Conservation (phyloP, 805 yeast species). For the Scheffersomyces amazonensis region DNA sequence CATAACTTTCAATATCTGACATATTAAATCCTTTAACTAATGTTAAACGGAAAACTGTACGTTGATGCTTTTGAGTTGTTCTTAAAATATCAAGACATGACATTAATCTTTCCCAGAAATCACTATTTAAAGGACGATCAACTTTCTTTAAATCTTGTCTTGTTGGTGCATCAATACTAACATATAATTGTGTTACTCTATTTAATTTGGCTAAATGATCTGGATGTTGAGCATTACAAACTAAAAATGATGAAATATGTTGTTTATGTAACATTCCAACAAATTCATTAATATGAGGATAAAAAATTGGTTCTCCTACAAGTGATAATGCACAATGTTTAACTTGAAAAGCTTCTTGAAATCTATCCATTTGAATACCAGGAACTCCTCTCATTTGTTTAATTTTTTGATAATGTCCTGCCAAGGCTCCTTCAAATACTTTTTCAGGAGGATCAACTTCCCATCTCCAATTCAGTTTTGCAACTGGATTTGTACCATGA, state of each 20-base stretch:
- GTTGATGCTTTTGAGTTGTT: conserved; percentile 72
- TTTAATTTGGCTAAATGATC: conserved; percentile 65
- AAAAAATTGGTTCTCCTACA: conserved; percentile 94
- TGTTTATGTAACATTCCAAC: conserved; percentile 75
- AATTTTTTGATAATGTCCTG: conserved; percentile 87
- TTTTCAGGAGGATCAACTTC: conserved; percentile 87
- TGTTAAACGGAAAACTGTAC: conserved; percentile 89
- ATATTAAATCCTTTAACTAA: conserved; percentile 91
- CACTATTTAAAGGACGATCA: conserved; percentile 85
- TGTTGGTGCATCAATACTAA: conserved; percentile 92
- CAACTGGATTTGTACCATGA: conserved; percentile 96
- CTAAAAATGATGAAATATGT: conserved; percentile 82
- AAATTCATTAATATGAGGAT: conserved; percentile 86
- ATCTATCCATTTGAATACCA: conserved; percentile 85
- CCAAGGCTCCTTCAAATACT: conserved; percentile 79
- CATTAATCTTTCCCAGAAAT: conserved; percentile 88
- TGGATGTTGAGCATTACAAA: conserved; percentile 96
- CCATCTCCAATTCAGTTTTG: conserved; percentile 92
- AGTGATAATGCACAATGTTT: conserved; percentile 88
- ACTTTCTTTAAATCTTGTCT: conserved; percentile 75
- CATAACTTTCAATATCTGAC: conserved; percentile 76
- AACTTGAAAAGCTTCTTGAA: conserved; percentile 86
- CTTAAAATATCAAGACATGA: conserved; percentile 75
- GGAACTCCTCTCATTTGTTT: conserved; percentile 96
- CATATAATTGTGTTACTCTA: conserved; percentile 87